phyloP scores from a whole-genome alignment of 2,329 filamentous ascomycete species.

The Alternaria sp. region DNA sequence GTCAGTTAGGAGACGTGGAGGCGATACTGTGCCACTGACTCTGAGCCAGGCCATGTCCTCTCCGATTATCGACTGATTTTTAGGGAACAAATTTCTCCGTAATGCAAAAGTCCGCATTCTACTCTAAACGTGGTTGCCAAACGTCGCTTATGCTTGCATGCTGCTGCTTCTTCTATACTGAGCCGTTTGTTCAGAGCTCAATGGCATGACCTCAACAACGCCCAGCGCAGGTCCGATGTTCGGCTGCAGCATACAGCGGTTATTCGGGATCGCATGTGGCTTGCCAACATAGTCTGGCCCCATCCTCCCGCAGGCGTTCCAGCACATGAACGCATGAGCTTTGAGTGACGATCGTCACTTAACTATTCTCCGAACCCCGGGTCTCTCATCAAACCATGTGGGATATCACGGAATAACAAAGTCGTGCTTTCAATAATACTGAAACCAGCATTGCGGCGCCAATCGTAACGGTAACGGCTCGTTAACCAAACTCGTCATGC shows the following conservation, averaged over 20 bases:
- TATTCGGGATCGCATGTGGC: conserved; percentile 6
- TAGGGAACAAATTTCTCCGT: neutral
- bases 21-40: neutral
- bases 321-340: conserved; percentile 5
- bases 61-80: neutral
- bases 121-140: neutral
- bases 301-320: neutral
- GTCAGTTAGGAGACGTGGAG: neutral
- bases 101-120: neutral
- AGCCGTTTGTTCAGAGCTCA: neutral
- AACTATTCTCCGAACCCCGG: conserved; percentile 11
- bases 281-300: conserved; percentile 1
- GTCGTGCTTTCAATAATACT: conserved; percentile 8
- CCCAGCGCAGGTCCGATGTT: neutral
- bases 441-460: conserved; percentile 7
- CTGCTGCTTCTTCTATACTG: neutral
- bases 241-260: neutral
- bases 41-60: neutral
- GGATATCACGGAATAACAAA: neutral
- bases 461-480: conserved; percentile 5
- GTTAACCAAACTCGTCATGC: neutral
- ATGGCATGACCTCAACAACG: neutral
- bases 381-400: conserved; percentile 4
- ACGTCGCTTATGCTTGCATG: neutral
- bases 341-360: conserved; percentile 10